Percentiles rank a stretch among this genome's conserved stretches.
These are phyloP conservation scores for Lagenidium giganteum DNA, from an alignment of 352 stramenopile genomes.

Conservation along the genomic window DNA sequence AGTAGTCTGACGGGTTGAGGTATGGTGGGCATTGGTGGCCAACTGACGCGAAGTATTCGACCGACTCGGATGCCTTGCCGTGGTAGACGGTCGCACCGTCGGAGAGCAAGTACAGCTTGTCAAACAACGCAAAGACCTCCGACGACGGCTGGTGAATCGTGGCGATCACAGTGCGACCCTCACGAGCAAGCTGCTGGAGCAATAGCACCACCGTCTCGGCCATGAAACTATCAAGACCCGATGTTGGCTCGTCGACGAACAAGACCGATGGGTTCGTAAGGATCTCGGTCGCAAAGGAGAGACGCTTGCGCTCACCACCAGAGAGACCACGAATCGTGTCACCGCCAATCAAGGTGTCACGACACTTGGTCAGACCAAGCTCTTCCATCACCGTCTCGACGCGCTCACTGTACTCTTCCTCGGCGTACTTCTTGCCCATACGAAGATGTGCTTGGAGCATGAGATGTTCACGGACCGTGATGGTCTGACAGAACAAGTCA, in stretches of 20 bases:
- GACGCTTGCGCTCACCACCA: constrained; percentile 45
- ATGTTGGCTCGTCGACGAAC: constrained; percentile 86
- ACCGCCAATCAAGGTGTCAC: constrained; percentile 51
- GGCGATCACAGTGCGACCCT: constrained; percentile 83
- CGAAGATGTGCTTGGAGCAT: constrained; percentile 78
- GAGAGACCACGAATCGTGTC: constrained; percentile 4
- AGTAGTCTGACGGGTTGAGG: constrained; percentile 63
- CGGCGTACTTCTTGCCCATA: constrained; percentile 39
- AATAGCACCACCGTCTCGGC: constrained; percentile 42
- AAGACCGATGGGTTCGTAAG: constrained; percentile 77
- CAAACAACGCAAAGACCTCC: constrained; percentile 47
- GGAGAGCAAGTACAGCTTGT: constrained; percentile 50
- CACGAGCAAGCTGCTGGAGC: constrained; percentile 65
- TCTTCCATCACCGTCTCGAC: constrained; percentile 55
- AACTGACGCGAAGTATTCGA: constrained; percentile 49
- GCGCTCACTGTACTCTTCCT: constrained; percentile 23
- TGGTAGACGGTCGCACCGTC: constrained; percentile 52
- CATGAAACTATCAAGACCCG: constrained; percentile 54
- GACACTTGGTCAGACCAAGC: constrained; percentile 47
- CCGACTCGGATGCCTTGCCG: constrained; percentile 35
- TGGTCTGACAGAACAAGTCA: constrained; percentile 84
- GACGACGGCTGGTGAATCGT: constrained; percentile 85
- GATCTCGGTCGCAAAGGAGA: constrained; percentile 80
- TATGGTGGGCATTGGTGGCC: constrained; percentile 51
- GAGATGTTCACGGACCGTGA: constrained; percentile 89